Percentiles rank a stretch among this genome's conserved stretches.
These are phyloP conservation scores for Sphenostylis stenocarpa DNA, from an alignment of 306 rosid genomes.

Conservation along the genomic window DNA sequence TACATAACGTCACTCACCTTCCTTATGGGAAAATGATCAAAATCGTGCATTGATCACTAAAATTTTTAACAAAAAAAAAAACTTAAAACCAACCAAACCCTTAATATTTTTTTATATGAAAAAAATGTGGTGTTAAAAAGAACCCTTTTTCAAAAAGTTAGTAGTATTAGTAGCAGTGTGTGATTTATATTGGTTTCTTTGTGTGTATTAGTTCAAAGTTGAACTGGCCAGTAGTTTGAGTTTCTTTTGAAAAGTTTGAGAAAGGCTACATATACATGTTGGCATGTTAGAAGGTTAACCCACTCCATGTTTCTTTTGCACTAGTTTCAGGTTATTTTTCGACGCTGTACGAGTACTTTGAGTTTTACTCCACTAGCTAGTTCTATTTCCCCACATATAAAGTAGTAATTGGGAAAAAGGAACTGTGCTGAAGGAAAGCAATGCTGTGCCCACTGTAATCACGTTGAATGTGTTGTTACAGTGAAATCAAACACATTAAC, in stretches of 20 bases:
- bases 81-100: too few relatives aligned
- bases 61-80: too few relatives aligned
- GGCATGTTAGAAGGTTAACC: not conserved
- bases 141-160: not conserved
- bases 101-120: too few relatives aligned
- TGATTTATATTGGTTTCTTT: not conserved
- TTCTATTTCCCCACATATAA: not conserved
- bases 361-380: not conserved
- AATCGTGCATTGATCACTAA: too few relatives aligned
- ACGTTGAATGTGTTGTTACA: conserved; percentile 18
- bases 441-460: not conserved
- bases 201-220: not conserved
- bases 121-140: too few relatives aligned
- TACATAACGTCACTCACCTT: too few relatives aligned
- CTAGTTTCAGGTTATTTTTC: not conserved
- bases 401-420: not conserved
- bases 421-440: not conserved
- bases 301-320: conserved; percentile 6
- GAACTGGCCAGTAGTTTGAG: not conserved
- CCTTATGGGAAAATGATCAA: too few relatives aligned
- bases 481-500: conserved; percentile 20
- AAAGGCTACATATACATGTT: not conserved
- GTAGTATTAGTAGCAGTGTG: not conserved
- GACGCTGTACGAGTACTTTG: not conserved
- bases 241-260: not conserved